Evolutionary conservation across 2,329 filamentous ascomycete genomes (phyloP), one percentile per base, ranked within the genome.

Genomic region (Aspergillus felis): DNA sequence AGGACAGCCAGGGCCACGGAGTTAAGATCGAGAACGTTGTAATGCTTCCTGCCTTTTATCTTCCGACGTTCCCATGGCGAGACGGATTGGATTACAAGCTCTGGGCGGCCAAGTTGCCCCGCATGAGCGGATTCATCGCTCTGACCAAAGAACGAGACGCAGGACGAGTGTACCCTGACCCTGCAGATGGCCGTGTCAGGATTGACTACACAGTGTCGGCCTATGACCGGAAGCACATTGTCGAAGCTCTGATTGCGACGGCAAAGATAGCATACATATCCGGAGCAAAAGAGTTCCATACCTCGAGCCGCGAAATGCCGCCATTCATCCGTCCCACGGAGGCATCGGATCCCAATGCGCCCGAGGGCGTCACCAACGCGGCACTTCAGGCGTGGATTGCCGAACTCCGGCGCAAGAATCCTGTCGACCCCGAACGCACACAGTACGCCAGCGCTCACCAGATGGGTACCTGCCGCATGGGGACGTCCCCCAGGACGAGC

Each of bases 1-100:
- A 92, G 0, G 91, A 96, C 70, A 84, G 84, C 5, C 80, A 86
- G 46, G 91, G 91, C 57, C 91, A 97, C 66, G 93, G 93, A 42
- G 81, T 82, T 51, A 96, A 95, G 72, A 79, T 97, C 28, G 92
- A 97, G 78, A 81, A 86, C 9, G 84, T 84, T 1, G 84, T 83
- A 66, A 92, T 94, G 88, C 67, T 91, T 68, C 91, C 92, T 0
- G 84, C 86, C 20, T 71, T 85, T 2, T 81, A 84, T 64, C 76
- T 92, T 14, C 78, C 85, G 4, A 76, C 82, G 53, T 78, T 90
- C 54, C 82, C 87, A 14, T 95, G 89, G 87, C 77, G 72, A n/a
- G 78, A 79, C 55, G 89, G 86, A 0, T 70, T 91, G 10, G 83
- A 90, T 48, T 90, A 82, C 71, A 96, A 95, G 76, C 76, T 88